phyloP scores from a whole-genome alignment of 2,329 filamentous ascomycete genomes.

The Trichoderma brevicompactum region DNA sequence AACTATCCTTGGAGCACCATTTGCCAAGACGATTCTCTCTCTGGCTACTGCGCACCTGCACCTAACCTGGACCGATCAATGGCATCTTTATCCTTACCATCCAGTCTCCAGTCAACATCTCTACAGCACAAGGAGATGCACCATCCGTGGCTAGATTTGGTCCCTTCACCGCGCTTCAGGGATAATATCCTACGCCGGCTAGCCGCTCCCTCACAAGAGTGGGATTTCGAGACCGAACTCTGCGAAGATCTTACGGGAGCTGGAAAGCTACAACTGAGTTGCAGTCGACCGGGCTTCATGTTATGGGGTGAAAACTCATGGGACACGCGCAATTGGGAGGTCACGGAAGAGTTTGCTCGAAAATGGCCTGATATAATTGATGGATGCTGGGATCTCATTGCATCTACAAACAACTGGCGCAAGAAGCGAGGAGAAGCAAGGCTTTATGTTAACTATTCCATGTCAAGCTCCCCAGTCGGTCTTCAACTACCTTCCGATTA shows the following conservation, averaged over 20 bases:
- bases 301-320: conserved; percentile 10
- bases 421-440: not conserved
- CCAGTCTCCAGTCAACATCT: not conserved
- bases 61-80: not conserved
- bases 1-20: not conserved
- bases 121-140: not conserved
- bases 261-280: not conserved
- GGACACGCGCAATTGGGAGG: conserved; percentile 4
- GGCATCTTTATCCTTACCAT: not conserved
- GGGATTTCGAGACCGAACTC: conserved; percentile 3
- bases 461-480: fast-evolving
- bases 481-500: not conserved
- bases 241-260: not conserved
- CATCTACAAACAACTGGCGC: conserved; percentile 7
- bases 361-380: not conserved
- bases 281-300: not conserved
- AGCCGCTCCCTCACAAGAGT: not conserved
- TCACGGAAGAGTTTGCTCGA: not conserved
- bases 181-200: not conserved
- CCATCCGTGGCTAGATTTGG: conserved; percentile 3
- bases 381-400: not conserved
- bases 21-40: conserved; percentile 6
- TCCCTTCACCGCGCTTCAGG: not conserved
- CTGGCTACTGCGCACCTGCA: not conserved
- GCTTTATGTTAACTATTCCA: not conserved